A percentile compares a stretch with the other conserved stretches of the same genome.
These are phyloP conservation scores for Cryomyces minteri DNA, from an alignment of 495 filamentous ascomycete genomes.

Conservation along the genomic window DNA sequence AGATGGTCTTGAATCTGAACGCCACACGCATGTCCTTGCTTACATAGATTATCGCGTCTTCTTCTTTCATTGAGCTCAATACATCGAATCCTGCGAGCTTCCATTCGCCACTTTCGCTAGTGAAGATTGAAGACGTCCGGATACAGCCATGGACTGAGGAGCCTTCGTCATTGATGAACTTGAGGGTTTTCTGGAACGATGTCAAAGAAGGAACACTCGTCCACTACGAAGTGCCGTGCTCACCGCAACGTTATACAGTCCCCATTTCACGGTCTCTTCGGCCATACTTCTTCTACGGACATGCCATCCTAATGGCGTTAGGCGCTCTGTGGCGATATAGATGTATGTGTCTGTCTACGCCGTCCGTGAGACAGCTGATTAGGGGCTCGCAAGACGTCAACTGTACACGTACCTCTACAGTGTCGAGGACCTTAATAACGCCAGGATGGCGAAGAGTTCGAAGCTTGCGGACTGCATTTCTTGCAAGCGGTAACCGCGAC, in stretches of 20 bases:
- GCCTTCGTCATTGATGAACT: conserved; percentile 91
- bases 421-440: conserved; percentile 81
- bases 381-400: background rate
- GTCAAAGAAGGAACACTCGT: background rate
- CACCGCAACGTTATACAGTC: conserved; percentile 70
- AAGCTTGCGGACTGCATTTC: conserved; percentile 80
- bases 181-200: conserved; percentile 52
- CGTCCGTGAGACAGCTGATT: conserved; percentile 7
- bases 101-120: conserved; percentile 93
- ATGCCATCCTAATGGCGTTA: conserved; percentile 72
- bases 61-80: conserved; percentile 86
- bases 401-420: conserved; percentile 53
- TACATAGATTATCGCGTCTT: conserved; percentile 81
- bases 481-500: conserved; percentile 64
- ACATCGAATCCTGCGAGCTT: conserved; percentile 88
- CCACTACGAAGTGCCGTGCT: conserved; percentile 4
- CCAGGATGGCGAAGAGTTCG: conserved; percentile 87
- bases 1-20: background rate
- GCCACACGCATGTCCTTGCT: conserved; percentile 7
- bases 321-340: conserved; percentile 85
- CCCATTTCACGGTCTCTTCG: conserved; percentile 90
- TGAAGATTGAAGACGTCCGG: conserved; percentile 69
- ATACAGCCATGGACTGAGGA: conserved; percentile 77
- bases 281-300: conserved; percentile 66
- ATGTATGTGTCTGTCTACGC: conserved; percentile 72